Evolutionary conservation across 1,139 yeast genomes (phyloP), one percentile per base, ranked within the genome.

Genomic region (Geotrichum reessii): DNA sequence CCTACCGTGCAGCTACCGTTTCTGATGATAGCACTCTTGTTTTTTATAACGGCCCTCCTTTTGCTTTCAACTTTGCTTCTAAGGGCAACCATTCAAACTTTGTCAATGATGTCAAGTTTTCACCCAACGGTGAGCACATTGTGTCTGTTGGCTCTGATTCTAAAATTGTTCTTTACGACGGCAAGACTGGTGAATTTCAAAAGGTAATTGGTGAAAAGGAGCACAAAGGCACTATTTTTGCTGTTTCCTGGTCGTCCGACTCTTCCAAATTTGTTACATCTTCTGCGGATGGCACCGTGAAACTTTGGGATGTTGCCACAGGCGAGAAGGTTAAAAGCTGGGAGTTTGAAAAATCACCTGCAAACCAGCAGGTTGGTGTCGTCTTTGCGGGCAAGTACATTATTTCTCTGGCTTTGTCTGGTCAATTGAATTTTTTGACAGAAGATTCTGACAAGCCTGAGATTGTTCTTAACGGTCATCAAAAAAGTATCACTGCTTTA

Each of bases 1-100:
- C 99, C 2, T 90, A 87, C 76, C 78, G 97, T 61, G 97, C 97
- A 0, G 96, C 90, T 17, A 91, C 99, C 2, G 97, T 87, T 4
- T 83, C 95, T 57, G 96, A 91, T 67, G 98, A 93, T 70, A 83
- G 85, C 59, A 85, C 89, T 0, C 73, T 92, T 66, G 96, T 92
- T 1, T 91, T 92, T 70, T 85, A 81, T 71, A 84, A 85, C 58
- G 98, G 99, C 0, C 97, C 97, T 1, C 99, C 99, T 0, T 93
- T 91, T 78, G 88, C 88, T 69, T 93, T 93, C 67, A 79, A 82
- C 58, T 79, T 82, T 56, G 84, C 93, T 67, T 81, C 84, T 57
- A 79, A 95, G 65, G 87, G 85, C 8, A 78, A 85, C 67, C 97
- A 91, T 69, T 77, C 84, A 24, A 90, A 88, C 68, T 86, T 90